These are phyloP conservation scores for Pseudogymnoascus sp. DNA, from an alignment of 2,329 filamentous ascomycete genomes.

Conservation along the genomic window DNA sequence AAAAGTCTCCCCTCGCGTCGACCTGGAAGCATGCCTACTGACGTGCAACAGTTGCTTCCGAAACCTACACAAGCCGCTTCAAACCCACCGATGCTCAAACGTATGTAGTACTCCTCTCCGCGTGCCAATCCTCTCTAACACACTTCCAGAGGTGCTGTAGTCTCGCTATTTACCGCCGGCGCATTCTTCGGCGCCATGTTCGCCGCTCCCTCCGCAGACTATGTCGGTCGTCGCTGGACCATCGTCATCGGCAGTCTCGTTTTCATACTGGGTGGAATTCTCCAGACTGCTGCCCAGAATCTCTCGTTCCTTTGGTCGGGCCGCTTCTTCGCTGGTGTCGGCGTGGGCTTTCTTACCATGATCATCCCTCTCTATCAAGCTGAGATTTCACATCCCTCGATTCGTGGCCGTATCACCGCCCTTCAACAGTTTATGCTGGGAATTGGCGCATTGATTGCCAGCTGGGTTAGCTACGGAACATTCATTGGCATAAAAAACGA, in stretches of 20 bases:
- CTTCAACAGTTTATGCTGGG: constrained; percentile 80
- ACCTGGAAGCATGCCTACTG: neutral
- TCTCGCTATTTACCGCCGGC: constrained; percentile 69
- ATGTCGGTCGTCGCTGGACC: constrained; percentile 64
- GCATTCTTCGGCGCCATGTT: constrained; percentile 54
- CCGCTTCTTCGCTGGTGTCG: constrained; percentile 59
- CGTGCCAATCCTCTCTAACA: neutral
- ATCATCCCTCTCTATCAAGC: constrained; percentile 61
- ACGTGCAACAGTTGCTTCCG: constrained; percentile 34
- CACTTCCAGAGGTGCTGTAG: constrained; percentile 53
- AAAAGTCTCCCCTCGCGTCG: neutral
- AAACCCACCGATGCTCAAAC: constrained; percentile 13
- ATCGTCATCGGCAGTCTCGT: constrained; percentile 64
- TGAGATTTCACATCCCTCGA: constrained; percentile 69
- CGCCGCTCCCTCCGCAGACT: constrained; percentile 56
- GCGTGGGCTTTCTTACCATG: constrained; percentile 39
- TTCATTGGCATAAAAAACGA: constrained; percentile 15
- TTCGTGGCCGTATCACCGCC: constrained; percentile 64
- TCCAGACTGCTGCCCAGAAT: constrained; percentile 60
- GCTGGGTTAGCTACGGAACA: constrained; percentile 64
- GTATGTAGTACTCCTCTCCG: neutral
- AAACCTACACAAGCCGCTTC: constrained; percentile 36
- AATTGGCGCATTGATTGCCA: constrained; percentile 62
- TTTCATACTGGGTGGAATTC: constrained; percentile 62
- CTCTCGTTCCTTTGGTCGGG: constrained; percentile 60